A percentile compares a stretch with the other conserved stretches of the same genome.
phyloP scores from a whole-genome alignment of 768 basidiomycete species.

The Sporobolomyces phaffii region DNA sequence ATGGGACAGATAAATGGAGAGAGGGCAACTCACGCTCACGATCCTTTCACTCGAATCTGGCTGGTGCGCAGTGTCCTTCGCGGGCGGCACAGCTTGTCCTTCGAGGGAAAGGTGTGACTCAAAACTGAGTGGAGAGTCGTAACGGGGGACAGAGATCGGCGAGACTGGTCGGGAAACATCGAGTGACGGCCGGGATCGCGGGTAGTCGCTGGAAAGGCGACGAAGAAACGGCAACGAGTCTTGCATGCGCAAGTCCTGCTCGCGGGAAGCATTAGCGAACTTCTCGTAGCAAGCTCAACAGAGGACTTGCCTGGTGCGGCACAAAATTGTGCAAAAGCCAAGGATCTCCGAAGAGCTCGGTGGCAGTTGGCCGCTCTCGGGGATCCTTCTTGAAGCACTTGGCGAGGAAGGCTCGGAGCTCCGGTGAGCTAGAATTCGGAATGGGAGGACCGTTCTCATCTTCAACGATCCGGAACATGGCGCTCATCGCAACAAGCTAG shows the following conservation, averaged over 20 bases:
- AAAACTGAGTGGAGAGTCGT: constrained; percentile 8
- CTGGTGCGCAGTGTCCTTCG: too few species aligned
- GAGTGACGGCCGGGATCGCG: constrained; percentile 40
- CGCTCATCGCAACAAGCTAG: constrained; percentile 54
- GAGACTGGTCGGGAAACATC: constrained; percentile 46
- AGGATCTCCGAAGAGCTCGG: constrained; percentile 75
- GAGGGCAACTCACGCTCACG: too few species aligned
- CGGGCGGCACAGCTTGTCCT: too few species aligned
- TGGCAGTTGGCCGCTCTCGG: constrained; percentile 70
- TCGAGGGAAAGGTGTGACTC: too few species aligned
- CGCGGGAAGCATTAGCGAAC: background rate
- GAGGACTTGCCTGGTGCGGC: constrained; percentile 63
- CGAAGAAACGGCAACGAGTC: constrained; percentile 94
- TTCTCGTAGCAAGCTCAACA: too few species aligned
- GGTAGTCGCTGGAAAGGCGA: constrained; percentile 74
- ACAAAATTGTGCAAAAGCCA: constrained; percentile 82
- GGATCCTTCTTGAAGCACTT: constrained; percentile 90
- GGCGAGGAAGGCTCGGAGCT: constrained; percentile 70
- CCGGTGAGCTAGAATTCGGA: constrained; percentile 70
- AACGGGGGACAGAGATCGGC: constrained; percentile 1
- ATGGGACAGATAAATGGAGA: too few species aligned
- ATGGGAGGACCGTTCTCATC: constrained; percentile 73
- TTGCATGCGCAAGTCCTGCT: constrained; percentile 73
- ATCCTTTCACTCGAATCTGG: too few species aligned
- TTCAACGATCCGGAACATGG: constrained; percentile 97